A percentile compares a stretch with the other conserved stretches of the same genome.
phyloP scores from a whole-genome alignment of 164 flowering plant genomes.

The Vitis riparia region DNA sequence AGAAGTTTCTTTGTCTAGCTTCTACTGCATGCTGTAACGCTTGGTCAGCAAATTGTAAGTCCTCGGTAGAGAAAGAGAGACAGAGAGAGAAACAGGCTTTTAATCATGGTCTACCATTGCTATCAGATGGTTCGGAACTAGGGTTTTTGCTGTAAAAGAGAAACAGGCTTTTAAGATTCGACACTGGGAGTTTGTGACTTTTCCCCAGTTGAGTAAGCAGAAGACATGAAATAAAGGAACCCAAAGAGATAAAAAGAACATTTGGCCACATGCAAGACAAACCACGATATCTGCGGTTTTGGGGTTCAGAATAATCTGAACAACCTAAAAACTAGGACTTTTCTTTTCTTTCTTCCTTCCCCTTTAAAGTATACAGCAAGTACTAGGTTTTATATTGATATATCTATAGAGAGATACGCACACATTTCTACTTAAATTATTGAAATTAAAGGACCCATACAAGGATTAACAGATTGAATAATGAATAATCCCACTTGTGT shows the following conservation, averaged over 20 bases:
- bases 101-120: neutral
- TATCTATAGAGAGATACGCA: too few relatives aligned
- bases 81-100: neutral
- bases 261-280: constrained; percentile 7
- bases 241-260: neutral
- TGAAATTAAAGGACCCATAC: neutral
- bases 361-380: too few relatives aligned
- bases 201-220: constrained; percentile 3
- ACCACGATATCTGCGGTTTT: neutral
- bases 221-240: neutral
- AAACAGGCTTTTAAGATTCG: constrained; percentile 4
- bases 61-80: neutral
- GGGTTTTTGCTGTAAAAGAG: constrained; percentile 10
- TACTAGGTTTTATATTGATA: too few relatives aligned
- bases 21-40: neutral
- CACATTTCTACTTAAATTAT: too few relatives aligned
- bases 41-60: neutral
- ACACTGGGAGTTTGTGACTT: neutral
- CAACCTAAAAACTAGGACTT: too few relatives aligned
- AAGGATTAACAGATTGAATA: too few relatives aligned
- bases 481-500: too few relatives aligned
- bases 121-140: constrained; percentile 5
- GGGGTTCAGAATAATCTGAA: neutral
- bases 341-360: too few relatives aligned
- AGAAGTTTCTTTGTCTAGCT: neutral